Evolutionary conservation across 139 green algal genomes (phyloP).

Genomic region (Dunaliella primolecta): DNA sequence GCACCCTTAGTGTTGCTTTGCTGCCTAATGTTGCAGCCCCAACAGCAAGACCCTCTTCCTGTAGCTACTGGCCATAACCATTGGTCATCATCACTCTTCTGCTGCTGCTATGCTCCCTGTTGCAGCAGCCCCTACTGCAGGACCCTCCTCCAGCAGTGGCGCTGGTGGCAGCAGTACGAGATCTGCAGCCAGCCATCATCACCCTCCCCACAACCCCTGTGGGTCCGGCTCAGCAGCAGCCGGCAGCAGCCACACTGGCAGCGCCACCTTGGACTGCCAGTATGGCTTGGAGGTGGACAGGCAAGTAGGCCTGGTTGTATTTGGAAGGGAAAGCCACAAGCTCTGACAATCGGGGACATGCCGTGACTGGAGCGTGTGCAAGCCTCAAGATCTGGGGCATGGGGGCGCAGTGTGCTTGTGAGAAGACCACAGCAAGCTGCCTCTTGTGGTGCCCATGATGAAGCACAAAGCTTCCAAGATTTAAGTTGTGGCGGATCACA

Average conservation of each 20-base stretch:
- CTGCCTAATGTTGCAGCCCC: background rate
- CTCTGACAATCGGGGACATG: too few species aligned
- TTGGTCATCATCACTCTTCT: background rate
- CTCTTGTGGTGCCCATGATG: too few species aligned
- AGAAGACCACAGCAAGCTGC: background rate
- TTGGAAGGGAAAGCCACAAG: background rate
- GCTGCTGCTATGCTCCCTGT: background rate
- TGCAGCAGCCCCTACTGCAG: background rate
- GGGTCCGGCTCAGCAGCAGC: background rate
- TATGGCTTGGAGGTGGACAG: background rate
- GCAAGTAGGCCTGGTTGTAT: too few species aligned
- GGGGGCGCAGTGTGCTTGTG: slow-evolving; percentile 9
- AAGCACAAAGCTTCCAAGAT: too few species aligned
- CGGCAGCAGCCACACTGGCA: background rate
- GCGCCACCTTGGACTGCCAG: background rate
- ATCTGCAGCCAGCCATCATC: background rate
- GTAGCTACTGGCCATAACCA: background rate
- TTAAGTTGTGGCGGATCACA: too few species aligned
- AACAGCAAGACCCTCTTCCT: background rate
- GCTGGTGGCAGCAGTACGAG: too few species aligned
- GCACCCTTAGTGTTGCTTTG: too few species aligned
- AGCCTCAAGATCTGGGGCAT: slow-evolving; percentile 29
- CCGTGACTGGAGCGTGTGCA: too few species aligned
- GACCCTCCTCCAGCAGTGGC: too few species aligned
- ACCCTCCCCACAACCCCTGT: background rate